Base-by-base conservation (phyloP, 2,329 filamentous ascomycete genomes). In the Xylaria sp. region DNA sequence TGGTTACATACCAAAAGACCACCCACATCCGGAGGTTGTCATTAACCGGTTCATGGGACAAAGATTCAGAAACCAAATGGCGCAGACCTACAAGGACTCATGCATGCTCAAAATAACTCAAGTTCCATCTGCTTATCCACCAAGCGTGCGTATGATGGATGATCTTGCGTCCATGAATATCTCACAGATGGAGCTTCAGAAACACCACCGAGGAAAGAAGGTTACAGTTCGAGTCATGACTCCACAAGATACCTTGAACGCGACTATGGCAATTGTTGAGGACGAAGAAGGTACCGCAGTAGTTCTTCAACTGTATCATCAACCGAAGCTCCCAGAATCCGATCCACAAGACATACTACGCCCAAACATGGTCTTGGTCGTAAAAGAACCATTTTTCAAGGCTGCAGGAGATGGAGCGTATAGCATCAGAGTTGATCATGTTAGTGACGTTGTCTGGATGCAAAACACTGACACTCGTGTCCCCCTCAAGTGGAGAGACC, bases 381-480 rank as follows among this genome's bases (percentile, higher is more conserved):
- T 89, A 32, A 89, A 88, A 69, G 86, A 88, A 65, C 86, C 86
- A 0, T 88, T 82, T 71, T 81, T 88, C 71, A 86, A 84, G 69
- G 35, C 73, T 0, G 78, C 78, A 27, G 75, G 73, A 0, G 75
- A 82, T 32, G 82, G 82, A 1, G 57, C 76, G 0, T 85, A 84
- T 73, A 79, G 77, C 0, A 40, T 89, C 27, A 80, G 85, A 5
- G 83, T 87, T 6, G 86, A 89, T 65, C 86, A 89, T 72, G 72
- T 84, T 18, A 82, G 81, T 18, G 86, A 89, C 65, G 70, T 88
- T 21, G 68, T 82, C 2, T 79, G 78, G 66, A 66, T 87, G 1
- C 61, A 77, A 0, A 60, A 70, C 0, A 54, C 71, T 21, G 81
- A 86, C 48, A 60, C 76, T n/a, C 78, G 75, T 4, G 74, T 86